These are phyloP conservation scores for Phytophthora brassicae DNA, from an alignment of 352 stramenopile genomes.

Conservation along the genomic window DNA sequence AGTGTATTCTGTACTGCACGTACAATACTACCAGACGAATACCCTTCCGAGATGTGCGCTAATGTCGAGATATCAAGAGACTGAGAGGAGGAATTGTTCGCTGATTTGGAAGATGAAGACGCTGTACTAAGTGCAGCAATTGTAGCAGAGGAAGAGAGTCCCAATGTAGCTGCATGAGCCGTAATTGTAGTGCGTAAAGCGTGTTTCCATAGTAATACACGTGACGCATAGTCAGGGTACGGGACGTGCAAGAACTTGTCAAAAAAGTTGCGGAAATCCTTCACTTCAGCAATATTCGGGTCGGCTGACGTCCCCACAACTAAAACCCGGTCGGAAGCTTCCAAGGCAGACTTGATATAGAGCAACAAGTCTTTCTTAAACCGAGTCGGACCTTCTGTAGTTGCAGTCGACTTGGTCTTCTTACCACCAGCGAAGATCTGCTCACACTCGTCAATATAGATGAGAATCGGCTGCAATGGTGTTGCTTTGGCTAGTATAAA, in stretches of 20 bases:
- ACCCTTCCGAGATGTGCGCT: conserved; percentile 91
- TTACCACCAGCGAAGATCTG: conserved; percentile 86
- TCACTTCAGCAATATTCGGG: conserved; percentile 81
- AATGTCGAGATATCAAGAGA: conserved; percentile 91
- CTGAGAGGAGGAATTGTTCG: no score
- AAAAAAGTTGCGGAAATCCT: conserved; percentile 90
- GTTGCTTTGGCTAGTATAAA: conserved; percentile 90
- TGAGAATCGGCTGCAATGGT: conserved; percentile 86
- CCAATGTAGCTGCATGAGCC: conserved; percentile 32
- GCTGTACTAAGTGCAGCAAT: conserved; percentile 27
- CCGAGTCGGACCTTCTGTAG: conserved; percentile 71
- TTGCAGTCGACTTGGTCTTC: conserved; percentile 67
- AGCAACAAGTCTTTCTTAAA: conserved; percentile 94
- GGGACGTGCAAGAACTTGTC: conserved; percentile 93
- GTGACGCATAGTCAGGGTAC: conserved; percentile 90
- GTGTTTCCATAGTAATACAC: conserved; percentile 89
- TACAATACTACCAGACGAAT: conserved; percentile 86
- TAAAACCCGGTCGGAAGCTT: conserved; percentile 89
- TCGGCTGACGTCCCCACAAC: conserved; percentile 89
- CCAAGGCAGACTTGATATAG: conserved; percentile 91
- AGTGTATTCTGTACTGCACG: conserved; percentile 75
- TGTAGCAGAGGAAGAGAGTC: conserved; percentile 18
- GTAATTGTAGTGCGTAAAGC: conserved; percentile 62
- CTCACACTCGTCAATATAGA: conserved; percentile 95
- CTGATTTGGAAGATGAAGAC: conserved; percentile 18